Conservation (phyloP, 495 filamentous ascomycete species). For the Pseudoneurospora amorphoporcata region DNA sequence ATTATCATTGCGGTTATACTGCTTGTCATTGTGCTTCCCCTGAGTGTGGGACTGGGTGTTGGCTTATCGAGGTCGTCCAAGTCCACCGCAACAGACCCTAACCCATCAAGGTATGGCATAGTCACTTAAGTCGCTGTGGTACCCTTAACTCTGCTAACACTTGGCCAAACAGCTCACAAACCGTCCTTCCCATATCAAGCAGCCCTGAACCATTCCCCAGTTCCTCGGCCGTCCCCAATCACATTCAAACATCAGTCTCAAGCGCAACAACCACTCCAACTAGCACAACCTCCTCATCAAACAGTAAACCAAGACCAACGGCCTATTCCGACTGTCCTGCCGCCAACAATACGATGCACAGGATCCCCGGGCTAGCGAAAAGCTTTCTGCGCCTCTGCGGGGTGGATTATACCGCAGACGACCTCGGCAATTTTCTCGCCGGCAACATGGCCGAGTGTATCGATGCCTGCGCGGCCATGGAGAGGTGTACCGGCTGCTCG, state of each 20-base stretch:
- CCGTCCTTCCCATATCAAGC: not conserved
- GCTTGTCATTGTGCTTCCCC: conserved; percentile 22
- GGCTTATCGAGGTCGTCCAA: conserved; percentile 12
- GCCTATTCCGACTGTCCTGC: conserved; percentile 27
- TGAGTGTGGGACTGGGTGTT: conserved; percentile 32
- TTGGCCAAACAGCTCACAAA: conserved; percentile 2
- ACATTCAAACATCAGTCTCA: not conserved
- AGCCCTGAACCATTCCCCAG: not conserved
- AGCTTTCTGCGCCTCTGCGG: conserved; percentile 35
- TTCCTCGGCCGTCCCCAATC: not conserved
- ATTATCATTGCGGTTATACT: conserved; percentile 13
- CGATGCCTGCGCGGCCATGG: conserved; percentile 29
- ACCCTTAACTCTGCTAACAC: not conserved
- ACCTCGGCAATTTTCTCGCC: conserved; percentile 28
- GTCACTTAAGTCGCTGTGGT: not conserved
- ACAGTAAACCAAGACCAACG: conserved; percentile 6
- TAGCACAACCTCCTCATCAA: not conserved
- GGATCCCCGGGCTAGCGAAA: conserved; percentile 31
- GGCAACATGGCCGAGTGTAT: conserved; percentile 35
- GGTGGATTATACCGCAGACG: conserved; percentile 33
- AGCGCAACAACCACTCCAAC: not conserved
- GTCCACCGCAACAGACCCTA: not conserved
- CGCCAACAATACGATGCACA: conserved; percentile 34
- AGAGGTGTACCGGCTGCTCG: conserved; percentile 29
- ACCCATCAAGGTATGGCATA: conserved; percentile 15